Evolutionary conservation across 2,329 filamentous ascomycete genomes (phyloP).

Genomic region (Ophiognomonia clavigignenti-juglandacearum): DNA sequence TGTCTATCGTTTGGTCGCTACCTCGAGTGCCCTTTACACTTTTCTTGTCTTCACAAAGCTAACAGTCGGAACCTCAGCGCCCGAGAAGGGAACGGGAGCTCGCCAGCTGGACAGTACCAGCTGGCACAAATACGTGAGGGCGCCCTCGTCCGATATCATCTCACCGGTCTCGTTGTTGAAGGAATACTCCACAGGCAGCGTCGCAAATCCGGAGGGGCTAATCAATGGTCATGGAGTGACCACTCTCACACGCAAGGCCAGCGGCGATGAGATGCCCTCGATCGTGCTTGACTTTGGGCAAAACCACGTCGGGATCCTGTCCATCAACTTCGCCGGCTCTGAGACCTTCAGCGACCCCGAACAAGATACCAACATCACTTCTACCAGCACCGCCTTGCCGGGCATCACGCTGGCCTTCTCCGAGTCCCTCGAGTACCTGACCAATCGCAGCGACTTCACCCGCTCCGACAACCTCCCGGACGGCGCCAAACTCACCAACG

Average conservation of each 20-base stretch:
- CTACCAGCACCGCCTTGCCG: too few relatives aligned
- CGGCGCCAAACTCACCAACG: constrained; percentile 32
- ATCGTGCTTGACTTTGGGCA: constrained; percentile 47
- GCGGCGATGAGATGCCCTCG: constrained; percentile 24
- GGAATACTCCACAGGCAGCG: constrained; percentile 29
- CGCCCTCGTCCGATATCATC: constrained; percentile 7
- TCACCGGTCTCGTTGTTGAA: constrained; percentile 4
- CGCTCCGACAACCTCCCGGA: constrained; percentile 37
- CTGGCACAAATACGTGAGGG: constrained; percentile 17
- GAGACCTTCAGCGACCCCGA: constrained; percentile 6
- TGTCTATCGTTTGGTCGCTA: background rate
- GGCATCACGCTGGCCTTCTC: constrained; percentile 45
- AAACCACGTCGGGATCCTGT: constrained; percentile 39
- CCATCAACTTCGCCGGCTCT: constrained; percentile 33
- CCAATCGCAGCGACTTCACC: constrained; percentile 41
- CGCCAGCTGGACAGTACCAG: background rate
- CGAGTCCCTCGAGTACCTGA: constrained; percentile 40
- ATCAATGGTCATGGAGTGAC: constrained; percentile 23
- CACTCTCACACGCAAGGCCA: constrained; percentile 24
- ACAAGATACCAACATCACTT: too few relatives aligned
- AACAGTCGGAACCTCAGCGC: background rate
- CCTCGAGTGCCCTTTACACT: background rate
- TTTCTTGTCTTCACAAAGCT: background rate
- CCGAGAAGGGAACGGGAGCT: background rate
- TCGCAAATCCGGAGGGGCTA: constrained; percentile 33